Evolutionary conservation across 257 asterid species (phyloP).

Genomic region (Mitragyna speciosa): DNA sequence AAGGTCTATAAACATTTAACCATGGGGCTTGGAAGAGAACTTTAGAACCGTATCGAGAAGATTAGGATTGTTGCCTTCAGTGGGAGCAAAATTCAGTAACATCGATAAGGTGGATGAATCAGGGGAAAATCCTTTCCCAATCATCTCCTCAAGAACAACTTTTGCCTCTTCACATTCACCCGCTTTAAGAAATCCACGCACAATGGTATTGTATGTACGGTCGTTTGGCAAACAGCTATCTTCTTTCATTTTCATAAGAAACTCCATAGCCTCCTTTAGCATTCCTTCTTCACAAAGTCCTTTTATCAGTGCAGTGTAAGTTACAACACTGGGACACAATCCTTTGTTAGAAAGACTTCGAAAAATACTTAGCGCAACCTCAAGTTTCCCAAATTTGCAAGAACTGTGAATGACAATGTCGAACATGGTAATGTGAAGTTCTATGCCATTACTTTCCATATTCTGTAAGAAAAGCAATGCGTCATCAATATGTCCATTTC

Average conservation of each 20-base stretch:
- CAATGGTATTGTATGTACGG: neutral
- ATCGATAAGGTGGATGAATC: neutral
- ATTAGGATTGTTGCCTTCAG: neutral
- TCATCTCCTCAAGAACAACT: neutral
- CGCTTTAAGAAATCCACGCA: neutral
- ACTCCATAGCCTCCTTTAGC: neutral
- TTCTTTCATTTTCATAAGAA: neutral
- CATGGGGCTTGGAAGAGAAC: neutral
- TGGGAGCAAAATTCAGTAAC: too few relatives aligned
- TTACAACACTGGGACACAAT: neutral
- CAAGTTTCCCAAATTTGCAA: constrained; percentile 6
- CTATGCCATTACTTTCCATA: neutral
- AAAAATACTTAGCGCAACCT: neutral
- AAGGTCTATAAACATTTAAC: too few relatives aligned
- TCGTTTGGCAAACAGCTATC: neutral
- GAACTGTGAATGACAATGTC: constrained; percentile 12
- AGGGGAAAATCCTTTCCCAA: neutral
- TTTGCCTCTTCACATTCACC: neutral
- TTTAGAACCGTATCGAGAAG: neutral
- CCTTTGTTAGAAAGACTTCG: neutral
- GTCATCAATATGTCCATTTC: constrained; percentile 21
- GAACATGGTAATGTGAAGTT: neutral
- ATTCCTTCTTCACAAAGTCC: too few relatives aligned
- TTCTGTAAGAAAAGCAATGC: constrained; percentile 4
- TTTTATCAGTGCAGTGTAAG: neutral